Evolutionary conservation across 1,139 yeast species (phyloP).

Genomic region (Yamadazyma atlantica): DNA sequence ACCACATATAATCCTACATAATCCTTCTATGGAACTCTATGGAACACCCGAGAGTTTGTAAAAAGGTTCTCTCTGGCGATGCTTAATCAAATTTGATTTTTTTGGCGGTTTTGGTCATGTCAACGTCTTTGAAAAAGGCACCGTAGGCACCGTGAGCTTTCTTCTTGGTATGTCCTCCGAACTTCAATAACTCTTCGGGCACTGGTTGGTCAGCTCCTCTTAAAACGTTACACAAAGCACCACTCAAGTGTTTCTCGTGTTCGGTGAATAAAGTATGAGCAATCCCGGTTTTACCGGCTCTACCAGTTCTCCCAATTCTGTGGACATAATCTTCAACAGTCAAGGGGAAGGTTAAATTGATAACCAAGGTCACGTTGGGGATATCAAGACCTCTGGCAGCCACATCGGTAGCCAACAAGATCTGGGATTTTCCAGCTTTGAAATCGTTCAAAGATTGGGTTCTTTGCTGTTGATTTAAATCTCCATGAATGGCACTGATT

Average conservation of each 20-base stretch:
- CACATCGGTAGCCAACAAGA: conserved; percentile 94
- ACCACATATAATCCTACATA: too few species aligned
- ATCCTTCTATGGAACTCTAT: too few species aligned
- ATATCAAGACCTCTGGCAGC: conserved; percentile 99
- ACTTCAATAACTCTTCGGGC: conserved; percentile 93
- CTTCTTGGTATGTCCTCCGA: conserved; percentile 97
- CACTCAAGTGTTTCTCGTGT: conserved; percentile 94
- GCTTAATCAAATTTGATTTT: conserved; percentile 80
- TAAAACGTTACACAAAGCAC: conserved; percentile 87
- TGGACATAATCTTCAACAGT: conserved; percentile 98
- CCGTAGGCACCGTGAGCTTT: conserved; percentile 96
- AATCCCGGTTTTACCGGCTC: conserved; percentile 94
- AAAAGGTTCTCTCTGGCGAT: too few species aligned
- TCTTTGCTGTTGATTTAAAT: conserved; percentile 88
- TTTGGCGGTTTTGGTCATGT: conserved; percentile 82
- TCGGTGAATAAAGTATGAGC: conserved; percentile 97
- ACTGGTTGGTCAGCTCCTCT: conserved; percentile 94
- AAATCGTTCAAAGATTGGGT: conserved; percentile 82
- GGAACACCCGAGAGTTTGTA: too few species aligned
- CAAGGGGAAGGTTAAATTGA: conserved; percentile 94
- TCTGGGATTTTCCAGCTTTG: conserved; percentile 74
- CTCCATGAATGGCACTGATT: conserved; percentile 96
- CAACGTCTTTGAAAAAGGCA: conserved; percentile 92
- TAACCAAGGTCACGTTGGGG: conserved; percentile 95
- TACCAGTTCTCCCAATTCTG: conserved; percentile 97